Evolutionary conservation across 106 monocot genomes (phyloP).

Genomic region (Vanilla planifolia): DNA sequence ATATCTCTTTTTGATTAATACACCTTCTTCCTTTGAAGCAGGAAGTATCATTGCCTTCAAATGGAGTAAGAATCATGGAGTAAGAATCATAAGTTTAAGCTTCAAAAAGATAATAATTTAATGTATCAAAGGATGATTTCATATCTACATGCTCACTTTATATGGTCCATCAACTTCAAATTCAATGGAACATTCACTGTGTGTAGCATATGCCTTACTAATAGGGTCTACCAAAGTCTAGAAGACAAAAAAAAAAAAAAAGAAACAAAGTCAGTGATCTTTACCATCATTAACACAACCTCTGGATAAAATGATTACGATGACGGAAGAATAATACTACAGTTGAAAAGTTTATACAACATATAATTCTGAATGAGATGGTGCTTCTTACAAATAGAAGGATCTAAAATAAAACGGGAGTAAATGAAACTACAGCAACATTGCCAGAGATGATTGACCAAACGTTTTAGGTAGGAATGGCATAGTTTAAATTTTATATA

Average conservation of each 20-base stretch:
- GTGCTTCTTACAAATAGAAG: no score
- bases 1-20: conserved; percentile 96
- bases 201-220: conserved; percentile 72
- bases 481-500: no score
- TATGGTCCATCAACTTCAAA: conserved; percentile 99
- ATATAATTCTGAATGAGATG: no score
- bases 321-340: neutral
- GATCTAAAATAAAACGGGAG: no score
- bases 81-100: neutral
- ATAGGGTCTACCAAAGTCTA: conserved; percentile 79
- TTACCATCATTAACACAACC: neutral
- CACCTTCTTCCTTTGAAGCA: conserved; percentile 97
- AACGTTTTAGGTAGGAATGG: no score
- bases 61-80: conserved; percentile 4
- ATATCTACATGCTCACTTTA: conserved; percentile 38
- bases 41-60: conserved; percentile 94
- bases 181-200: conserved; percentile 99
- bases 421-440: no score
- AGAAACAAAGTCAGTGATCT: neutral
- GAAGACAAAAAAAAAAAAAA: neutral
- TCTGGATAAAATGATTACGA: neutral
- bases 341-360: no score
- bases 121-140: neutral
- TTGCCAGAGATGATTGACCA: no score
- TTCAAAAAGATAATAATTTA: neutral